Evolutionary conservation across 2,329 filamentous ascomycete species (phyloP).

Genomic region (Aspergillus fumigatiaffinis): DNA sequence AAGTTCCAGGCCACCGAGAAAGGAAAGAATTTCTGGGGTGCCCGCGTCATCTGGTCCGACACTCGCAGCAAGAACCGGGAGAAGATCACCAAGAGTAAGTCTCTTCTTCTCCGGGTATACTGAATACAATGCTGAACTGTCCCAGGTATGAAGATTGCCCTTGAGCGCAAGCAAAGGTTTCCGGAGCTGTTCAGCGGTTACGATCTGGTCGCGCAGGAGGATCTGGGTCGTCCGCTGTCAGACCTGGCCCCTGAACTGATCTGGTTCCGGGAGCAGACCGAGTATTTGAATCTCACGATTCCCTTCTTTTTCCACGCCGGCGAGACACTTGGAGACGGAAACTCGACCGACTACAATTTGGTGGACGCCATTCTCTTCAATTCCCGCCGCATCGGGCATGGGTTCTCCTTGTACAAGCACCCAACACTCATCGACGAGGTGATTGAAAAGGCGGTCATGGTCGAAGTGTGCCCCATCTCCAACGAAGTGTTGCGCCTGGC

Average conservation of each 20-base stretch:
- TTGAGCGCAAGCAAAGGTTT: slow-evolving; percentile 71
- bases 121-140: slow-evolving; percentile 60
- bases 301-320: slow-evolving; percentile 95
- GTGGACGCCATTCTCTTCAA: slow-evolving; percentile 83
- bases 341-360: slow-evolving; percentile 72
- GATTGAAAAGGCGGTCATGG: slow-evolving; percentile 75
- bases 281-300: slow-evolving; percentile 68
- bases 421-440: slow-evolving; percentile 81
- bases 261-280: slow-evolving; percentile 84
- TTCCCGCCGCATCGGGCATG: slow-evolving; percentile 81
- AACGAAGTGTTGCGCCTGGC: slow-evolving; percentile 83
- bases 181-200: slow-evolving; percentile 78
- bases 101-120: no score
- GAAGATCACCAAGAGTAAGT: slow-evolving; percentile 6
- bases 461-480: slow-evolving; percentile 85
- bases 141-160: slow-evolving; percentile 79
- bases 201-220: slow-evolving; percentile 85
- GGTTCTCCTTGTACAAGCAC: slow-evolving; percentile 83
- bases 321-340: slow-evolving; percentile 79
- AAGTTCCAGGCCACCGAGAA: slow-evolving; percentile 66
- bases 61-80: slow-evolving; percentile 47
- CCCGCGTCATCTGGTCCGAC: slow-evolving; percentile 76
- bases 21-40: slow-evolving; percentile 75
- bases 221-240: slow-evolving; percentile 67
- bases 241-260: slow-evolving; percentile 78